Evolutionary conservation across 108 stramenopile genomes (phyloP), one percentile per base, ranked within the genome.

Genomic region (Skeletonema marinoi): DNA sequence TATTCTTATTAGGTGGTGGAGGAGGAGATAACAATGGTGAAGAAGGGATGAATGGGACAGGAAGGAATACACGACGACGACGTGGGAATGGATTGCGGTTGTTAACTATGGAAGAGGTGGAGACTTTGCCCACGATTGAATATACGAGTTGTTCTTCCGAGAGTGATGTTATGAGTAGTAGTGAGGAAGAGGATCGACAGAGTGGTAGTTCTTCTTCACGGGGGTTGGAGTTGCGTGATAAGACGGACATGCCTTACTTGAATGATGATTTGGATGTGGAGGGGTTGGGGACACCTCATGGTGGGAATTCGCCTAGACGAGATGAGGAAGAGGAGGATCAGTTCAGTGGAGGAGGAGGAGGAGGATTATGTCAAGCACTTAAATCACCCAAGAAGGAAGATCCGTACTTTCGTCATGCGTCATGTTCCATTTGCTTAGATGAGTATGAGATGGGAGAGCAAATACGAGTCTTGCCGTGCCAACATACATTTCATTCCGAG

Each of bases 381-480:
- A 58, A 44, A 13, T 56, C 54, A 25, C 74, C 69, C 14, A 74
- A 65, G 38, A 59, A 66, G 17, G 30, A 62, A 60, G 56, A 69
- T 25, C 21, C 17, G 19, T 62, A 73, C 36, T 59, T 63, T 36
- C 62, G 60, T 19, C 81, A 87, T 14, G 74, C 51, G 19, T 70
- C 77, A 2, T 98, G 97, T 86, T 87, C 94, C 29, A 92, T 98
- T 56, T 98, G 97, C 65, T 65, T 98, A 14, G 96, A 95, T 36
- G 96, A 96, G 56, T 96, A 93, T 75, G 88, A 93, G 71, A 63
- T 86, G 16, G 87, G 84, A 7, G 92, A 93, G 32, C 78, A 71
- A 30, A 72, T 94, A 13, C 85, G 89, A 46, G 77, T 90, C n/a
- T 65, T 98, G 38, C 95, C 96, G 1, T 98, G 97, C 72, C 69